Evolutionary conservation across 345 rosid genomes (phyloP).

Genomic region (Hypericum androsaemum): DNA sequence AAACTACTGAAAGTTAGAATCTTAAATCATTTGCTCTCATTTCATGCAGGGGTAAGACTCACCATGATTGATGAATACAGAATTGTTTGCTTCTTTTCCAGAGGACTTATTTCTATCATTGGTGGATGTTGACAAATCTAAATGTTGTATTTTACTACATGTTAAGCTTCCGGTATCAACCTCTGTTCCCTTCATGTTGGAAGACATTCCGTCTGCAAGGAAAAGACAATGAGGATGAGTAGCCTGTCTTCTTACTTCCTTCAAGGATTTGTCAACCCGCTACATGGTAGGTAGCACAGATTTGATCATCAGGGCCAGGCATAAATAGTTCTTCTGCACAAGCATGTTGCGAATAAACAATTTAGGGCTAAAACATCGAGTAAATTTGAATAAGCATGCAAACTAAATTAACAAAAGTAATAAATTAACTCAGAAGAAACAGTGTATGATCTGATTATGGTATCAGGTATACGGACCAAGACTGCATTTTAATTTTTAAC

Average conservation of each 20-base stretch:
- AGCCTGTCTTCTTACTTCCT: slow-evolving; percentile 12
- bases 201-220: slow-evolving; percentile 22
- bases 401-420: no score
- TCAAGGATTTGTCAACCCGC: slow-evolving; percentile 7
- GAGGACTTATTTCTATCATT: slow-evolving; percentile 19
- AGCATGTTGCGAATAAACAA: no score
- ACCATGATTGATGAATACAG: slow-evolving; percentile 44
- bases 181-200: slow-evolving; percentile 23
- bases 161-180: slow-evolving; percentile 23
- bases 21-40: not conserved
- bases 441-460: no score
- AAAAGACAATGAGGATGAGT: slow-evolving; percentile 8
- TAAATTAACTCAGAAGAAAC: no score
- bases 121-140: slow-evolving; percentile 24
- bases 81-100: slow-evolving; percentile 23
- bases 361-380: no score
- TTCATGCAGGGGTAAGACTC: slow-evolving; percentile 7
- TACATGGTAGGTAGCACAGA: slow-evolving; percentile 11
- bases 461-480: no score
- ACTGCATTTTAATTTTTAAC: no score
- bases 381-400: no score
- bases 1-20: not conserved
- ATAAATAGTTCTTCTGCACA: slow-evolving; percentile 15
- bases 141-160: slow-evolving; percentile 24
- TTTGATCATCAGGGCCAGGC: slow-evolving; percentile 13